Base-by-base conservation (phyloP, 139 green algal genomes). In the Pleodorina starrii region DNA sequence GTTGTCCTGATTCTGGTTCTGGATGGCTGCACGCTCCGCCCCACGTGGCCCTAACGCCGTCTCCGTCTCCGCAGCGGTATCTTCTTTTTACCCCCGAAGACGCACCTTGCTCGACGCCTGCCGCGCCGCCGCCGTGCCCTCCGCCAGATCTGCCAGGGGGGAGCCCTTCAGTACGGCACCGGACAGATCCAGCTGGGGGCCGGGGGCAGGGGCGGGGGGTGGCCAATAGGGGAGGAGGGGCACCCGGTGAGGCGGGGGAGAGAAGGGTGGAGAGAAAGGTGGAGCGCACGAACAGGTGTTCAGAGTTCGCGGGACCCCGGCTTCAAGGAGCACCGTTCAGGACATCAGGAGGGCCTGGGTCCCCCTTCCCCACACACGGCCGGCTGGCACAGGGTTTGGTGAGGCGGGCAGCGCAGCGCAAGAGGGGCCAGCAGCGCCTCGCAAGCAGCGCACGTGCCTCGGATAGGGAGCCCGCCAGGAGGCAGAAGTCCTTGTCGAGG, bases 151-250 rank as follows among this genome's bases (percentile, higher is more conserved):
- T 5, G 35, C 66, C n/a, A 88, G 32, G 2, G 44, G n/a, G 0
- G 32, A 51, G 32, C 27, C 63, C 66, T 69, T 79, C 2, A 88
- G 35, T 10, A 88, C 40, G 32, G 29, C 43, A 5, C n/a, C 46
- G 16, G 63, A 51, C 32, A 88, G 43, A 44, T 88, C 82, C 7
- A 88, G 63, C 82, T 88, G 82, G 7, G 21, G 5, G 16, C 27
- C n/a, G 21, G 25, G 35, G 48, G 32, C 21, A 66, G 29, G 25
- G 21, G 25, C 29, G 25, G 54, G 54, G 29, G 54, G 25, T 66
- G 29, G 9, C 29, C 51, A 27, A 60, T 60, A 14, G 3, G 54
- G 54, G 25, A 25, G 29, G 25, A 66, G 7, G 5, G 21, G 21
- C 54, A 66, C 7, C 21, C 9, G 6, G 25, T 32, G 3, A 21